Conservation (phyloP, 2,329 filamentous ascomycete genomes). For the Neoascochyta sp. region DNA sequence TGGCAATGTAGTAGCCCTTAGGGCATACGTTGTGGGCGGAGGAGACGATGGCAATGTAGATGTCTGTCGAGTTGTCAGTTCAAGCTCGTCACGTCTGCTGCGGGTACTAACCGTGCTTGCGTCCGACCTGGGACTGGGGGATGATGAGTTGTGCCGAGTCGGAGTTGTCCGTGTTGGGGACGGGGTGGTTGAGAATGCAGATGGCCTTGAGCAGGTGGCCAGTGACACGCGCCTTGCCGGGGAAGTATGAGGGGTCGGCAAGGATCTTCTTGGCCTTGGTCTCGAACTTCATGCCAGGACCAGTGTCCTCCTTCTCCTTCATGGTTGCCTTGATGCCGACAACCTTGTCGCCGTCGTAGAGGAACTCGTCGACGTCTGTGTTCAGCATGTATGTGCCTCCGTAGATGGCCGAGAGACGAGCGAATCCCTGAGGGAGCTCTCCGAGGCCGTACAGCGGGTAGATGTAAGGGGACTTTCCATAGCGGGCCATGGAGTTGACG, state of each 20-base stretch:
- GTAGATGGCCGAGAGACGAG: slow-evolving; percentile 95
- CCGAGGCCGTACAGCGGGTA: slow-evolving; percentile 97
- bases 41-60: slow-evolving; percentile 95
- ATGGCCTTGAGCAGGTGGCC: slow-evolving; percentile 94
- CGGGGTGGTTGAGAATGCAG: slow-evolving; percentile 93
- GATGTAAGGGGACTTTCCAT: slow-evolving; percentile 98
- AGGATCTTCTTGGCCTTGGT: slow-evolving; percentile 96
- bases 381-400: slow-evolving; percentile 99
- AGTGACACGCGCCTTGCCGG: slow-evolving; percentile 78
- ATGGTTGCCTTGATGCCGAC: slow-evolving; percentile 96
- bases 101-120: slow-evolving; percentile 77
- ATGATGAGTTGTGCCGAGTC: slow-evolving; percentile 96
- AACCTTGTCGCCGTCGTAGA: slow-evolving; percentile 82
- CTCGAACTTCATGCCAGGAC: slow-evolving; percentile 79
- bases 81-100: not conserved
- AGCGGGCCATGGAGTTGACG: slow-evolving; percentile 94
- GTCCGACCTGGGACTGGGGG: slow-evolving; percentile 92
- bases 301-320: slow-evolving; percentile 74
- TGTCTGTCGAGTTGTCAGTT: slow-evolving; percentile 55
- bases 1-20: slow-evolving; percentile 98
- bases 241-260: slow-evolving; percentile 95
- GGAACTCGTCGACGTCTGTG: slow-evolving; percentile 84
- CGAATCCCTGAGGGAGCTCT: slow-evolving; percentile 96
- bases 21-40: slow-evolving; percentile 97
- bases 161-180: slow-evolving; percentile 80